Base-by-base conservation (phyloP, 2,329 filamentous ascomycete genomes). In the Aspergillus brunneoviolaceus region DNA sequence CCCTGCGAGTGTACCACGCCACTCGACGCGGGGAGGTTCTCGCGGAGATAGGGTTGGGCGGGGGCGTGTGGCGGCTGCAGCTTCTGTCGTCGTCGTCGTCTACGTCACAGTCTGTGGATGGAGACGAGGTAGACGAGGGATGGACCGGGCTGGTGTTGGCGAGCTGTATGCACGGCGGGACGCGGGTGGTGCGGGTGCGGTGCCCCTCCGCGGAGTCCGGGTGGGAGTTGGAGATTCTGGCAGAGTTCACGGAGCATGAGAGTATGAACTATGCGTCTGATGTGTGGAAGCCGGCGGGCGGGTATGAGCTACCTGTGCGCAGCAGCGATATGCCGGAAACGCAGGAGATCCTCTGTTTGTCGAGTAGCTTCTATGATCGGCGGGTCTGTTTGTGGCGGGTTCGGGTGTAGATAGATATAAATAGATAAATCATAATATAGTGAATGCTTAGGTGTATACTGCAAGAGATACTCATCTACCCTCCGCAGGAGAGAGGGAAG, bases 221-320 rank as follows among this genome's bases (percentile, higher is more conserved):
- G 58, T 92, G 88, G 84, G 70, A 69, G 1, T 87, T 95, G 59
- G 79, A 83, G 49, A 80, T 94, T 1, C 66, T 93, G 51, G 87
- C 84, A 0, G 84, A 82, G 55, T 96, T 96, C 70, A 89, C 91
- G 67, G 90, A 94, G 72, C 92, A 97, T 72, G 82, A 90, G 77
- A 96, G 92, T 73, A 96, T 97, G 92, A 96, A 96, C 70, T 98
- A 98, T 73, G 93, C 89, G 6, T 91, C 89, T 67, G 92, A 93
- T 75, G 69, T 75, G 23, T 73, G 72, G 70, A 72, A 67, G 53
- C 65, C 68, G n/a, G 52, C 59, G n/a, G 57, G 54, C 5, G 47
- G 59, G 10, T 53, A 61, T n/a, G 49, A 57, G n/a, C 27, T 65
- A 33, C 55, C 58, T 4, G 55, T 49, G 10, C 55, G 29, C 45